Evolutionary conservation across 2,329 filamentous ascomycete genomes (phyloP).

Genomic region (Xylaria polymorpha): DNA sequence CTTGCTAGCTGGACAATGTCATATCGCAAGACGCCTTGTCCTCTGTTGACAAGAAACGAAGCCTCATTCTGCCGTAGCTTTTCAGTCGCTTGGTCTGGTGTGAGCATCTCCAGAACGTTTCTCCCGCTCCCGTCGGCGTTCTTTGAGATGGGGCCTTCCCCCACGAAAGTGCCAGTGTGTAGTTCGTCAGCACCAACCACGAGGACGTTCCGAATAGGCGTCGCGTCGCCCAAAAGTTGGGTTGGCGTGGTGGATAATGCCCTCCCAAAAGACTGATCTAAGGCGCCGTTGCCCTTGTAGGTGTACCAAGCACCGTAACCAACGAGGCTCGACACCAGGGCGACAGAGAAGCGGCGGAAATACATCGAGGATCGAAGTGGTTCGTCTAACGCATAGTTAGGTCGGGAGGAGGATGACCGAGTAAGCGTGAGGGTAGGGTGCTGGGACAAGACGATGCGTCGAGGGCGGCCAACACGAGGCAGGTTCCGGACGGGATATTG

Average conservation of each 20-base stretch:
- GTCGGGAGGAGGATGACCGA: constrained; percentile 55
- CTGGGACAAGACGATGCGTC: constrained; percentile 53
- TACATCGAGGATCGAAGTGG: constrained; percentile 79
- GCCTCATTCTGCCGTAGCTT: constrained; percentile 91
- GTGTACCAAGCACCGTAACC: constrained; percentile 83
- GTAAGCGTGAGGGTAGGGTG: constrained; percentile 46
- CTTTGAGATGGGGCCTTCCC: constrained; percentile 89
- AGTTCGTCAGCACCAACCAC: constrained; percentile 92
- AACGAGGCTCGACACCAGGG: constrained; percentile 75
- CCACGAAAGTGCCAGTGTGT: constrained; percentile 86
- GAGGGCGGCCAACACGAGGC: constrained; percentile 59
- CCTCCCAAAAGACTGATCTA: constrained; percentile 52
- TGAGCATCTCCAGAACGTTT: constrained; percentile 95
- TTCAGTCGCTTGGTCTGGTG: constrained; percentile 89
- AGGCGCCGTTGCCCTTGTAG: constrained; percentile 62
- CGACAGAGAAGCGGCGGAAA: constrained; percentile 73
- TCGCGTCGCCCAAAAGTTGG: constrained; percentile 52
- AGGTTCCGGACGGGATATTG: constrained; percentile 72
- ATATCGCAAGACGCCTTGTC: constrained; percentile 91
- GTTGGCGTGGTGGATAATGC: constrained; percentile 56
- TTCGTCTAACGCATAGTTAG: constrained; percentile 55
- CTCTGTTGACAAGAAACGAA: constrained; percentile 89
- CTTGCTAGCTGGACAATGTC: constrained; percentile 94
- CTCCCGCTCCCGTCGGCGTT: constrained; percentile 84
- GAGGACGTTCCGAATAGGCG: constrained; percentile 74